phyloP scores from a whole-genome alignment of 2,329 filamentous ascomycete species.

The Cryphonectria carpinicola region DNA sequence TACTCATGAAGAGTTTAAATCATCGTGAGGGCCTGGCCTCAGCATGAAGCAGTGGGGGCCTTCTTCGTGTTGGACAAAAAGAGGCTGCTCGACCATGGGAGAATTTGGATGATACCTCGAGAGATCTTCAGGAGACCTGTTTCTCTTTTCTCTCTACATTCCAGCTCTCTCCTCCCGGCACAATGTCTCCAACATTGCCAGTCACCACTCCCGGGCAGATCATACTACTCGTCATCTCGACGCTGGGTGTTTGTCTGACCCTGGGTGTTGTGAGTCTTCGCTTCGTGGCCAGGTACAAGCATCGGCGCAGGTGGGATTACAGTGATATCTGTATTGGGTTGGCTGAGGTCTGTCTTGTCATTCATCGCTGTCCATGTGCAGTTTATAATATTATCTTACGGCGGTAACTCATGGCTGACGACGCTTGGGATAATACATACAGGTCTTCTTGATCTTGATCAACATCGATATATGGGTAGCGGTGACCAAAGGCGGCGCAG shows the following conservation, averaged over 20 bases:
- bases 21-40: neutral
- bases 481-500: neutral
- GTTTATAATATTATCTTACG: too few species aligned
- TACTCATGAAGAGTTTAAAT: neutral
- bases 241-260: neutral
- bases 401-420: neutral
- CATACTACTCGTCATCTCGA: neutral
- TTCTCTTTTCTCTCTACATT: neutral
- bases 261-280: neutral
- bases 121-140: neutral
- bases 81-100: neutral
- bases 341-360: neutral
- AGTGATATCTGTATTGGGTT: neutral
- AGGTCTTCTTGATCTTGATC: neutral
- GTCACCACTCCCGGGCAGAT: neutral
- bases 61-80: too few species aligned
- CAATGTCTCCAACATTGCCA: neutral
- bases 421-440: neutral
- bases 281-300: slow-evolving; percentile 6
- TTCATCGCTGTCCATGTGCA: too few species aligned
- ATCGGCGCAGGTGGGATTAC: slow-evolving; percentile 1
- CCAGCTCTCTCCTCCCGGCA: too few species aligned
- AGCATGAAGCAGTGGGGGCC: too few species aligned
- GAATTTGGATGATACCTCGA: neutral
- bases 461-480: neutral